Conservation (phyloP, 164 flowering plant genomes). For the Nelumbo lutea region DNA sequence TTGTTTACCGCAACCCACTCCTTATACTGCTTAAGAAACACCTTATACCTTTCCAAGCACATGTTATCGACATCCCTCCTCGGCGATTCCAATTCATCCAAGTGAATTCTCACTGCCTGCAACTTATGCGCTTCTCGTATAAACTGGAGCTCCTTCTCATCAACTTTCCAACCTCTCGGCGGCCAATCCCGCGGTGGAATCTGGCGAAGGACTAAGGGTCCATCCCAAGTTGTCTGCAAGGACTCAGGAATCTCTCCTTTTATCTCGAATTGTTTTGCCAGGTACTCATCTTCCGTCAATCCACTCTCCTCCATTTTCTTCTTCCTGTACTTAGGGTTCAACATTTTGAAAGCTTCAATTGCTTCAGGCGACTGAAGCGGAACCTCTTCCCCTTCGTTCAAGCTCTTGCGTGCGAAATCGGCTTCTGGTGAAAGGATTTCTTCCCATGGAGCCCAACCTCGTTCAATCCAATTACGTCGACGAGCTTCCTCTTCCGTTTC, state of each 20-base stretch:
- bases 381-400: slow-evolving; percentile 92
- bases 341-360: slow-evolving; percentile 82
- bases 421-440: slow-evolving; percentile 82
- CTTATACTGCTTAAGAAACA: slow-evolving; percentile 87
- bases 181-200: slow-evolving; percentile 97
- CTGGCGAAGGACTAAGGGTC: slow-evolving; percentile 54
- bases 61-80: slow-evolving; percentile 35
- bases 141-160: slow-evolving; percentile 64
- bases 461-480: slow-evolving; percentile 69
- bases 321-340: slow-evolving; percentile 57
- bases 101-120: slow-evolving; percentile 46
- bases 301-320: slow-evolving; percentile 81
- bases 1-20: slow-evolving; percentile 82
- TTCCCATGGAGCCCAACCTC: slow-evolving; percentile 99
- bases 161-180: slow-evolving; percentile 86
- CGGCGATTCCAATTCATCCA: slow-evolving; percentile 37
- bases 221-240: slow-evolving; percentile 60
- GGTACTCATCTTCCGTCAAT: slow-evolving; percentile 71
- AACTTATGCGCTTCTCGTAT: slow-evolving; percentile 80
- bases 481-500: slow-evolving; percentile 86
- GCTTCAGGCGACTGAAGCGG: slow-evolving; percentile 72
- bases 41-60: slow-evolving; percentile 67
- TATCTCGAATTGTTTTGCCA: slow-evolving; percentile 67
- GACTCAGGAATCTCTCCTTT: slow-evolving; percentile 75
- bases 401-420: slow-evolving; percentile 71